These are phyloP conservation scores for Metschnikowia anglica DNA, from an alignment of 805 yeast genomes.

Conservation along the genomic window DNA sequence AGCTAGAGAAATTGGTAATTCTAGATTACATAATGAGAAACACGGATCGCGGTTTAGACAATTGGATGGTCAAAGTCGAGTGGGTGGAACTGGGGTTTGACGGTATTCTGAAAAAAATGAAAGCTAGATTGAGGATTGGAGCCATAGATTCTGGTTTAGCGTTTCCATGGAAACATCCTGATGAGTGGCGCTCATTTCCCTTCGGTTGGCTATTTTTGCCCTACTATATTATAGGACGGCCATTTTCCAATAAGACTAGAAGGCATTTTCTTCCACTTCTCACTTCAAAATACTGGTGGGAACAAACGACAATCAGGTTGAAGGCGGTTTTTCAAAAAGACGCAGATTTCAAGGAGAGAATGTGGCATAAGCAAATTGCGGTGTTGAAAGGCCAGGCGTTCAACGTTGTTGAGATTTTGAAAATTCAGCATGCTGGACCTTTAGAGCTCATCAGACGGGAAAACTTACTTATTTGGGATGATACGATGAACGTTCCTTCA, in stretches of 20 bases:
- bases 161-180: slow-evolving; percentile 81
- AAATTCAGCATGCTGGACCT: slow-evolving; percentile 60
- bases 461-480: slow-evolving; percentile 58
- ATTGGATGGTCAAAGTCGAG: slow-evolving; percentile 71
- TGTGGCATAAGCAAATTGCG: slow-evolving; percentile 69
- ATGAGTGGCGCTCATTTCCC: slow-evolving; percentile 78
- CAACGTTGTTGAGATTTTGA: slow-evolving; percentile 66
- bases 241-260: slow-evolving; percentile 57
- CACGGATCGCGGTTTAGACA: slow-evolving; percentile 72
- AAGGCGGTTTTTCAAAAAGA: slow-evolving; percentile 53
- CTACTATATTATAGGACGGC: slow-evolving; percentile 60
- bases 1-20: slow-evolving; percentile 67
- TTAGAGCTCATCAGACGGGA: slow-evolving; percentile 62
- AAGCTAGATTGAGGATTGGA: slow-evolving; percentile 47
- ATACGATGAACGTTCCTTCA: slow-evolving; percentile 55
- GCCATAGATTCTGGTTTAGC: slow-evolving; percentile 77
- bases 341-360: slow-evolving; percentile 58
- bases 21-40: slow-evolving; percentile 72
- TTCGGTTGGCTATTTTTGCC: slow-evolving; percentile 78
- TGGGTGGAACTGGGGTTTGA: slow-evolving; percentile 29
- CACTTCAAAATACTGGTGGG: slow-evolving; percentile 72
- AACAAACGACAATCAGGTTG: slow-evolving; percentile 49
- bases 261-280: slow-evolving; percentile 56
- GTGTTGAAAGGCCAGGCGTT: slow-evolving; percentile 77
- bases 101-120: slow-evolving; percentile 9